Percentiles rank a stretch among this genome's conserved stretches.
Evolutionary conservation across 2,329 filamentous ascomycete genomes (phyloP).

Genomic region (Claviceps fusiformis): DNA sequence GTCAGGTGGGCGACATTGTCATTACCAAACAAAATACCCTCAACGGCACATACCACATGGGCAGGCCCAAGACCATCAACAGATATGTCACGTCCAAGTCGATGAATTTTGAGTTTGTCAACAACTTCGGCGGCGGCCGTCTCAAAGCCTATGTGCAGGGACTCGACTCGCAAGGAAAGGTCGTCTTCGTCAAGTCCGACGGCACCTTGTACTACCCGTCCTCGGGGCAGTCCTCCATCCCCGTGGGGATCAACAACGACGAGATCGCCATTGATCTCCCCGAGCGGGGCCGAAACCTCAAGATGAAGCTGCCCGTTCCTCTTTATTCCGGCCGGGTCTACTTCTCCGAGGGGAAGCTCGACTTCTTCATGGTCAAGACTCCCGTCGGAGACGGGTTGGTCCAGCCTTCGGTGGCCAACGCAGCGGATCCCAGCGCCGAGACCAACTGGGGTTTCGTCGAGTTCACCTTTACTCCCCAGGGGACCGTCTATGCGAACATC

Average conservation of each 20-base stretch:
- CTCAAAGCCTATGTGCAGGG: slow-evolving; percentile 34
- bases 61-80: slow-evolving; percentile 3
- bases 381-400: slow-evolving; percentile 25
- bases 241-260: slow-evolving; percentile 23
- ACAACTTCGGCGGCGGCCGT: slow-evolving; percentile 25
- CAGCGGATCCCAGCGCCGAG: slow-evolving; percentile 26
- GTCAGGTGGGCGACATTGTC: slow-evolving; percentile 18
- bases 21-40: slow-evolving; percentile 26
- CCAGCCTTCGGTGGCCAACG: slow-evolving; percentile 32
- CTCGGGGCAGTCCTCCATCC: slow-evolving; percentile 19
- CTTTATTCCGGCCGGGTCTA: slow-evolving; percentile 30
- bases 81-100: background rate
- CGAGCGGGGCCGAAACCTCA: slow-evolving; percentile 21
- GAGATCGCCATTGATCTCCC: slow-evolving; percentile 29
- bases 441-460: slow-evolving; percentile 38
- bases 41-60: slow-evolving; percentile 21
- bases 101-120: slow-evolving; percentile 24
- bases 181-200: slow-evolving; percentile 30
- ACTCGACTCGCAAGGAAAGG: slow-evolving; percentile 22
- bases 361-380: slow-evolving; percentile 27
- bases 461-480: slow-evolving; percentile 27
- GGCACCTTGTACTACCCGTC: slow-evolving; percentile 29
- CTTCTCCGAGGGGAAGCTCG: slow-evolving; percentile 27
- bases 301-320: slow-evolving; percentile 26
- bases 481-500: slow-evolving; percentile 32